Percentiles rank a stretch among this genome's conserved stretches.
These are phyloP conservation scores for Tetramitus jugosus DNA, from an alignment of 208 protist genomes.

Conservation along the genomic window DNA sequence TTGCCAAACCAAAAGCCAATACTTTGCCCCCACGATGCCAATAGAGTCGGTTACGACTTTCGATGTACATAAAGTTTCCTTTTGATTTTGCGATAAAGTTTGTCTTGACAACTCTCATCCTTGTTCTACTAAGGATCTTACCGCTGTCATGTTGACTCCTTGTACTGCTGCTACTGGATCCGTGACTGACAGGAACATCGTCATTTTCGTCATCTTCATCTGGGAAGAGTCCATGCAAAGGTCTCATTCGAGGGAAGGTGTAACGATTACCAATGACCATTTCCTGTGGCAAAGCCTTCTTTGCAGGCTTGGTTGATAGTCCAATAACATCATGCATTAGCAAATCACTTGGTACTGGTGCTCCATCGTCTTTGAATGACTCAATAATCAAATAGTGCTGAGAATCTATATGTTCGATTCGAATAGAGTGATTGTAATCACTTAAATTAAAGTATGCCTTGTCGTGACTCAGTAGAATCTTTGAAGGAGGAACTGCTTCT, in stretches of 20 bases:
- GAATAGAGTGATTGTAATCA: constrained; percentile 5
- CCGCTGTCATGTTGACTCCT: too few relatives aligned
- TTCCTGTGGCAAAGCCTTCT: too few relatives aligned
- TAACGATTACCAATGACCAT: too few relatives aligned
- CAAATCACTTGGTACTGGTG: background rate
- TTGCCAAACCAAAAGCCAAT: background rate
- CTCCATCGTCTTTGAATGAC: background rate
- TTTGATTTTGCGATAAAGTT: background rate
- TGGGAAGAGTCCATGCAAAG: too few relatives aligned
- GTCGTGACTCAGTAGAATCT: background rate
- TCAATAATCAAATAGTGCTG: background rate
- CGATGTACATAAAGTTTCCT: background rate
- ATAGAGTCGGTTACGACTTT: constrained; percentile 3
- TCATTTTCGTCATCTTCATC: too few relatives aligned
- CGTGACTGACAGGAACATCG: too few relatives aligned
- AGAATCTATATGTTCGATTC: background rate
- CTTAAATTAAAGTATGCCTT: background rate
- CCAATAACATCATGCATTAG: too few relatives aligned
- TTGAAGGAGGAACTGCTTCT: too few relatives aligned
- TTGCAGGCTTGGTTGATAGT: too few relatives aligned
- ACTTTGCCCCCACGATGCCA: background rate
- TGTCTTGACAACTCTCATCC: background rate
- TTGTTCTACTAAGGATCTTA: too few relatives aligned
- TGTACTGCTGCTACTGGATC: too few relatives aligned
- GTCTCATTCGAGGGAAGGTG: too few relatives aligned